Evolutionary conservation across 176 grass and related monocot species (phyloP), one percentile per base, ranked within the genome.

Genomic region (Alloteropsis semialata): DNA sequence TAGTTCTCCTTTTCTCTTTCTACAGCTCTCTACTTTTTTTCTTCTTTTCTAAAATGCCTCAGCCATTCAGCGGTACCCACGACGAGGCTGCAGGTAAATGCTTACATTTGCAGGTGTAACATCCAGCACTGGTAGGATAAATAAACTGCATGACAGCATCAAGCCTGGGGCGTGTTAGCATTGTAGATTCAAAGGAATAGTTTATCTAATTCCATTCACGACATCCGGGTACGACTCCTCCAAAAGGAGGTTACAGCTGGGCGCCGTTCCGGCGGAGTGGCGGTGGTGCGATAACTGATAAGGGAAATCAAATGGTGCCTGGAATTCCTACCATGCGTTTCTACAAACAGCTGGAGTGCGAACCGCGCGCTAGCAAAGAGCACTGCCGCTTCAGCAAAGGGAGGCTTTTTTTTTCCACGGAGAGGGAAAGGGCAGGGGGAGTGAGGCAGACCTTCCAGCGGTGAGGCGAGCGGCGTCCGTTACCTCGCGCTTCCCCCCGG

Each of bases 321-420:
- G 82, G 56, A 5, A 36, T 36, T 36, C 2, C 34, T 36, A 36
- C 34, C 34, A 36, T 3, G 74, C 80, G 71, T 88, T 88, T 83
- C 55, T 27, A 10, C 86, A 10, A 88, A 78, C 74, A 88, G 55
- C 45, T 88, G 33, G 27, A 73, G 9, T 34, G 79, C 72, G 41
- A 42, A 27, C 48, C 0, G 34, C 22, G 34, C 15, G 15, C 22
- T 4, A 34, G 36, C 34, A 6, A 4, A 24, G 33, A 27, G 10
- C 33, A 17, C 25, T 5, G 29, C 32, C 50, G 29, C 22, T 42
- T 34, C 76, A 1, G 41, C n/a, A 49, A 64, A 17, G 3, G 58
- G 3, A 45, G 9, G 32, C 25, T 34, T 27, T 63, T 18, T 36
- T 36, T 36, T 36, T 36, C 34, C n/a, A 19, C 30, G 63, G 43